Evolutionary conservation across 768 basidiomycete species (phyloP), one percentile per base, ranked within the genome.

Genomic region (Rhodocollybia butyracea): DNA sequence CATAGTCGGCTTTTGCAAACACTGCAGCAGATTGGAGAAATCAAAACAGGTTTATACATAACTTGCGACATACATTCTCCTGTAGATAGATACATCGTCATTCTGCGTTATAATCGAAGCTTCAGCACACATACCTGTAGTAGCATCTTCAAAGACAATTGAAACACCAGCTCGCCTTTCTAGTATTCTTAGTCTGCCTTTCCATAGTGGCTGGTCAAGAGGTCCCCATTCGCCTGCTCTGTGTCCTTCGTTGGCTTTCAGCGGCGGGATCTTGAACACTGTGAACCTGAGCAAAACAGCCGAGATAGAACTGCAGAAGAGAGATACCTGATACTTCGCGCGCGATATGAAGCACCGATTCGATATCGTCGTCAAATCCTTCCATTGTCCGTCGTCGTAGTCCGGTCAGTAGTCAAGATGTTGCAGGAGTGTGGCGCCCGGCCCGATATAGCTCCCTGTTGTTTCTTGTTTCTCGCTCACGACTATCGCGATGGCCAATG

Each of bases 151-250:
- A 57, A 98, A 86, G 54, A 87, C 76, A 54, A 98, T 70, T 21
- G 78, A 74, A 51, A 84, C 91, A 7, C 81, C 79, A 24, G 78
- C 73, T 1, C 84, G 85, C 61, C 82, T 85, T 70, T 97, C 93
- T 24, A 92, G 73, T 57, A 97, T 87, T 57, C 93, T 82, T 60
- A 98, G 73, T 40, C 94, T 80, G 17, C 94, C 94, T 67, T 95
- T 95, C 94, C 94, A 98, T 22, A 98, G 70, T 3, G 92, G 91
- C 54, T 79, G 65, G 17, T 80, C 80, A 39, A 95, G 81, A 69
- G 94, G 89, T 15, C 94, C 91, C 94, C 94, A 98, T 60, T 94
- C 91, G 53, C 86, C 87, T 11, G 94, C 94, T 51, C 91, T 87
- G 72, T 96, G 89, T 8, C 94, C 94, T 65, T 94, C 90, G 63